A percentile compares a stretch with the other conserved stretches of the same genome.
Conservation (phyloP, 169 alveolate species). For the Plasmodium vivax region DNA sequence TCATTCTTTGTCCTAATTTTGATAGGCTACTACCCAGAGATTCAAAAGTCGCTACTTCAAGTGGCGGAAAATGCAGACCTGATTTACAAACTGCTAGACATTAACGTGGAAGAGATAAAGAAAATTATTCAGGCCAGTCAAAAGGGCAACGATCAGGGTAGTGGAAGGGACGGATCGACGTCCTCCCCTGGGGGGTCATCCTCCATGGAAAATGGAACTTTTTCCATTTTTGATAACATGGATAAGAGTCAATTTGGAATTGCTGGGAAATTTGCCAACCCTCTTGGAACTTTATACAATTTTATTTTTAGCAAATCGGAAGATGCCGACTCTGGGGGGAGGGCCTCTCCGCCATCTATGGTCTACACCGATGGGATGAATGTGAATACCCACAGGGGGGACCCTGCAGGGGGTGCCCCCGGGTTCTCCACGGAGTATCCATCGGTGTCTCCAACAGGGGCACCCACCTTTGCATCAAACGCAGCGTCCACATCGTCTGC, state of each 20-base stretch:
- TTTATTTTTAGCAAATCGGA: constrained; percentile 17
- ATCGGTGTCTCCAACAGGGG: not conserved
- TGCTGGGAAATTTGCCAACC: not conserved
- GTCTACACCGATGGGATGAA: not conserved
- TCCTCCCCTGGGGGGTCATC: not conserved
- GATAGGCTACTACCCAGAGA: constrained; percentile 46
- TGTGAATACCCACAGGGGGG: not conserved
- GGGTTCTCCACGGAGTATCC: not conserved
- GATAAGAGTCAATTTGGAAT: not conserved
- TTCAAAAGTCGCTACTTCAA: constrained; percentile 11
- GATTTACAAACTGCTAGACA: constrained; percentile 39
- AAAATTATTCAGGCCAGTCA: not conserved
- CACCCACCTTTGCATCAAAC: not conserved
- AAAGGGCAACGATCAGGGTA: not conserved
- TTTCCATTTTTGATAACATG: not conserved
- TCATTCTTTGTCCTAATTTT: constrained; percentile 49
- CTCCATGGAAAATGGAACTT: not conserved
- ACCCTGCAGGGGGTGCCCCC: not conserved
- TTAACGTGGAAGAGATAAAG: constrained; percentile 2
- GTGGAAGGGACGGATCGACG: not conserved
- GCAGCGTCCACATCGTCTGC: too few species aligned
- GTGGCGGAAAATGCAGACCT: constrained; percentile 17
- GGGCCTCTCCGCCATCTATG: not conserved
- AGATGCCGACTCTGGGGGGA: constrained; percentile 2
- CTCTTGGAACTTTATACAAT: constrained; percentile 12